phyloP scores from a whole-genome alignment of 164 flowering plant genomes.

The Annona squamosa region DNA sequence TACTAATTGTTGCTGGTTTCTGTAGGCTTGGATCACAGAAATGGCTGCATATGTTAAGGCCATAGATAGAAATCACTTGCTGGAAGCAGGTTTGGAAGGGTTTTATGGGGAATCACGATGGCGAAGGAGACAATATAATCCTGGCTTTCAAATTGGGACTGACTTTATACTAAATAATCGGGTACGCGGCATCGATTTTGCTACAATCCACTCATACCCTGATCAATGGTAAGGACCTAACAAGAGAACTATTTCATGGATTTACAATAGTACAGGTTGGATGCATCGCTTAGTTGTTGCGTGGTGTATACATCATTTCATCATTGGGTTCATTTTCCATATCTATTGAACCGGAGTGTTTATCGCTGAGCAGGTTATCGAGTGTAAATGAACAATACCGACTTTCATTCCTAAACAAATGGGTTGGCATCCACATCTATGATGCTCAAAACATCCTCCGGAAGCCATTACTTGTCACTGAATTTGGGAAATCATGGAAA shows the following conservation, averaged over 20 bases:
- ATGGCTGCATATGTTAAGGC: slow-evolving; percentile 69
- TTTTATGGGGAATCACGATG: slow-evolving; percentile 48
- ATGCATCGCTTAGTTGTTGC: neutral
- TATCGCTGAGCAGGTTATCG: slow-evolving; percentile 36
- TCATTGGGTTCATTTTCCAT: neutral
- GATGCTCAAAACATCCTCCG: slow-evolving; percentile 52
- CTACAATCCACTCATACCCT: slow-evolving; percentile 73
- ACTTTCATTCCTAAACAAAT: slow-evolving; percentile 47
- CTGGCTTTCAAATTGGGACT: slow-evolving; percentile 49
- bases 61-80: slow-evolving; percentile 56
- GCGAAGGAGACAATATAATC: slow-evolving; percentile 30
- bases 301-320: neutral
- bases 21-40: slow-evolving; percentile 65
- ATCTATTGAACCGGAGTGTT: neutral
- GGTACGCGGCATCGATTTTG: slow-evolving; percentile 58
- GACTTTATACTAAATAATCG: slow-evolving; percentile 66
- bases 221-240: slow-evolving; percentile 50
- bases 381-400: slow-evolving; percentile 39
- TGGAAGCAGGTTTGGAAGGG: slow-evolving; percentile 76
- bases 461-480: slow-evolving; percentile 65
- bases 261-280: neutral
- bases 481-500: slow-evolving; percentile 68
- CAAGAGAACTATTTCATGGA: neutral
- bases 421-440: slow-evolving; percentile 52
- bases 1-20: slow-evolving; percentile 3